Evolutionary conservation across 2,329 filamentous ascomycete species (phyloP).

Genomic region (Aureobasidium sp.): DNA sequence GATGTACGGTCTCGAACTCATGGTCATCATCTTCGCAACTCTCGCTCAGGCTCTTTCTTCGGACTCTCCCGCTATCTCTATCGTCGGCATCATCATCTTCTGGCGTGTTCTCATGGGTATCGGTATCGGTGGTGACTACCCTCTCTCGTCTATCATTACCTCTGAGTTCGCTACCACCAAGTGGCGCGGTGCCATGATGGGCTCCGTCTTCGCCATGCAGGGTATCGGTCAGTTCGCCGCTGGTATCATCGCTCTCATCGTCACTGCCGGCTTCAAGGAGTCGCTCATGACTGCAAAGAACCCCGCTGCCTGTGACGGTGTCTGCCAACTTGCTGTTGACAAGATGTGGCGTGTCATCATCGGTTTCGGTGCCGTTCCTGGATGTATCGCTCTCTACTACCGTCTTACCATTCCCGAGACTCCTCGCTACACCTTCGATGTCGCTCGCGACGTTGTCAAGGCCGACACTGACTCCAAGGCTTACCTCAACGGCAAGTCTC

Average conservation of each 20-base stretch:
- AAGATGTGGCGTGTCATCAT: slow-evolving; percentile 83
- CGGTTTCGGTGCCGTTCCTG: slow-evolving; percentile 72
- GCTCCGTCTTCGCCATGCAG: slow-evolving; percentile 79
- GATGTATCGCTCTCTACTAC: slow-evolving; percentile 75
- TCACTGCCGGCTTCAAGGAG: slow-evolving; percentile 30
- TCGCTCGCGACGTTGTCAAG: slow-evolving; percentile 65
- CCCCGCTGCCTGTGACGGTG: slow-evolving; percentile 51
- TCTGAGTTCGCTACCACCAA: slow-evolving; percentile 82
- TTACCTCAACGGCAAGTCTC: slow-evolving; percentile 59
- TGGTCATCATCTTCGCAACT: slow-evolving; percentile 72
- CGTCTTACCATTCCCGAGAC: slow-evolving; percentile 82
- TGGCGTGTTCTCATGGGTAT: slow-evolving; percentile 76
- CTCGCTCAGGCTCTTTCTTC: slow-evolving; percentile 62
- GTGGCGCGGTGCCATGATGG: slow-evolving; percentile 84
- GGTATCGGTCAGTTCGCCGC: slow-evolving; percentile 71
- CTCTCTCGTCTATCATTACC: slow-evolving; percentile 73
- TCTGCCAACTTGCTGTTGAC: slow-evolving; percentile 64
- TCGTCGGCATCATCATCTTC: slow-evolving; percentile 63
- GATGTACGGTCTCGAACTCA: slow-evolving; percentile 78
- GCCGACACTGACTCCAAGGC: slow-evolving; percentile 63
- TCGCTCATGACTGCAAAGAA: slow-evolving; percentile 29
- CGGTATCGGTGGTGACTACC: slow-evolving; percentile 73
- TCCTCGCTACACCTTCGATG: slow-evolving; percentile 79
- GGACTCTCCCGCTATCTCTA: slow-evolving; percentile 52
- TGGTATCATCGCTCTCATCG: slow-evolving; percentile 67